A percentile compares a stretch with the other conserved stretches of the same genome.
Conservation (phyloP, 148 eudicot species). For the Linanthus parryae region DNA sequence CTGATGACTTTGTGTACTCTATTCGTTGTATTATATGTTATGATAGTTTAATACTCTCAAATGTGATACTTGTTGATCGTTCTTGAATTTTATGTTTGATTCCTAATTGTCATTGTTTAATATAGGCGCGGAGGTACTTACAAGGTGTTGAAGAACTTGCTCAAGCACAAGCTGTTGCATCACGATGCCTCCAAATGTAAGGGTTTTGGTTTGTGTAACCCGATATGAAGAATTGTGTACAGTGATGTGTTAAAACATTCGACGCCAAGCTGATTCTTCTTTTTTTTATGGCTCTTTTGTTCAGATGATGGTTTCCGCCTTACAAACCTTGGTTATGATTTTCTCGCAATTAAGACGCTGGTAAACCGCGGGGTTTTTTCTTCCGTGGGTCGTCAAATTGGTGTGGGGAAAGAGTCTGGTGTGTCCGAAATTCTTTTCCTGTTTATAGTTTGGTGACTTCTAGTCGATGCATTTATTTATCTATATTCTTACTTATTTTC, state of each 20-base stretch:
- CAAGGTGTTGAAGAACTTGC: constrained; percentile 92
- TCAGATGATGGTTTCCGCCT: constrained; percentile 91
- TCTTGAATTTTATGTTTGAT: not conserved
- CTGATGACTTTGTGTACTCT: too few species aligned
- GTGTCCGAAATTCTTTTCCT: not conserved
- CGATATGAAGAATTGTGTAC: too few species aligned
- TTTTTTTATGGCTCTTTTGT: not conserved
- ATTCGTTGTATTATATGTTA: not conserved
- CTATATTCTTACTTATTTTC: too few species aligned
- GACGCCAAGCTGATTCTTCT: not conserved
- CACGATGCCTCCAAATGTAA: constrained; percentile 89
- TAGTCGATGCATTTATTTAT: too few species aligned
- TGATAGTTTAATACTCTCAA: not conserved
- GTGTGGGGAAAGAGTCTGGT: constrained; percentile 98
- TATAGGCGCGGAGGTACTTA: constrained; percentile 90
- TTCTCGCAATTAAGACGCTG: constrained; percentile 89
- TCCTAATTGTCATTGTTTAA: not conserved
- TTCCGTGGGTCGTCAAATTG: constrained; percentile 92
- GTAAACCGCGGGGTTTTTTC: constrained; percentile 81
- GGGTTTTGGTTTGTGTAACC: too few species aligned
- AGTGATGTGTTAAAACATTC: too few species aligned
- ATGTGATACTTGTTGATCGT: not conserved
- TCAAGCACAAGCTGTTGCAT: constrained; percentile 90
- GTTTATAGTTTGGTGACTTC: not conserved
- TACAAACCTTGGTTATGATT: constrained; percentile 95